phyloP scores from a whole-genome alignment of 768 basidiomycete genomes.

The Pisolithus microcarpus region DNA sequence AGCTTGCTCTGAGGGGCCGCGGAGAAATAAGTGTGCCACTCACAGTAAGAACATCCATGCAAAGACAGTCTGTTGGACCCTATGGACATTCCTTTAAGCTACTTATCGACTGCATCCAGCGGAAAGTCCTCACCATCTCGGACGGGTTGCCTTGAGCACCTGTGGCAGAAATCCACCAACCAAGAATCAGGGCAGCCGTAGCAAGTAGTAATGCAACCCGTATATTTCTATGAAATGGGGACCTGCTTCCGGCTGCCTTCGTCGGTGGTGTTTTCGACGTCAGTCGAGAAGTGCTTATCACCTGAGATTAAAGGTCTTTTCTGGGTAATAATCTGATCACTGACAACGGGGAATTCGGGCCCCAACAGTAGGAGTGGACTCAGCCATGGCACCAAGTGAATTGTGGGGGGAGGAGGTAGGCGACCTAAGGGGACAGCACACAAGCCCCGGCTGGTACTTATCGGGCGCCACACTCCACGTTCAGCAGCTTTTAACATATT shows the following conservation, averaged over 20 bases:
- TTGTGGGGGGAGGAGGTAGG: background rate
- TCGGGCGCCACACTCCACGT: background rate
- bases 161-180: constrained; percentile 81
- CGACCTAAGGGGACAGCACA: background rate
- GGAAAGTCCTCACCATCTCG: constrained; percentile 51
- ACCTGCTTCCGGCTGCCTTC: constrained; percentile 9
- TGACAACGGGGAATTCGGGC: background rate
- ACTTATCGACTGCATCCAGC: background rate
- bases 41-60: constrained; percentile 79
- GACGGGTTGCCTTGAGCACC: constrained; percentile 61
- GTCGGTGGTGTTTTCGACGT: constrained; percentile 11
- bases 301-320: constrained; percentile 14
- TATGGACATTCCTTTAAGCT: constrained; percentile 19
- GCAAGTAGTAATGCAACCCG: constrained; percentile 44
- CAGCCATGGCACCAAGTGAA: constrained; percentile 11
- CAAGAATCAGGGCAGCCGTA: constrained; percentile 58
- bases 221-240: constrained; percentile 14
- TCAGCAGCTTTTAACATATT: background rate
- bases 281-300: constrained; percentile 10
- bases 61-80: constrained; percentile 76
- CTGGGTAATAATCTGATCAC: constrained; percentile 8
- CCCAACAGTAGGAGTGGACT: constrained; percentile 1
- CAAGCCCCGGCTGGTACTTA: background rate
- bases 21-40: constrained; percentile 18
- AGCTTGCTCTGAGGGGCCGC: background rate